Percentiles rank a stretch among this genome's conserved stretches.
These are phyloP conservation scores for Myriangium duriaei DNA, from an alignment of 2,329 filamentous ascomycete genomes.

Conservation along the genomic window DNA sequence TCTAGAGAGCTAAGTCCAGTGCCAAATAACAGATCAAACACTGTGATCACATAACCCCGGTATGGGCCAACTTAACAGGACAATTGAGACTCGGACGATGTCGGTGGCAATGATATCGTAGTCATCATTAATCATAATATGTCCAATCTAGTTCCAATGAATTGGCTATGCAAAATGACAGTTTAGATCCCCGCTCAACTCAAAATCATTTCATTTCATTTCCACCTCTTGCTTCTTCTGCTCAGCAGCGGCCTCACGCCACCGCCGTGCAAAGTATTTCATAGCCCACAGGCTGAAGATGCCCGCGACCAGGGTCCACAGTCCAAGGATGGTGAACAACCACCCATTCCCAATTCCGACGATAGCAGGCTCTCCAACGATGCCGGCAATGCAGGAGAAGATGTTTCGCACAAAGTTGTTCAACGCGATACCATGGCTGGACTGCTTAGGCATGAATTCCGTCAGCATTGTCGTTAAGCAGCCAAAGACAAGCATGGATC, in stretches of 20 bases:
- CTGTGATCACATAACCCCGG: no score
- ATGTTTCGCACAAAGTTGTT: slow-evolving; percentile 77
- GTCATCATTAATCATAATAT: no score
- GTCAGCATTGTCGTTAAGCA: slow-evolving; percentile 71
- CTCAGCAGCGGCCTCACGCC: slow-evolving; percentile 20
- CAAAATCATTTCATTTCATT: no score
- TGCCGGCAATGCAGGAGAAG: slow-evolving; percentile 56
- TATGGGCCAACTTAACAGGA: no score
- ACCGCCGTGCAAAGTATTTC: slow-evolving; percentile 22
- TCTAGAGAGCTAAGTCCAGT: no score
- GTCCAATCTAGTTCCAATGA: no score
- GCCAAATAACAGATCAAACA: no score
- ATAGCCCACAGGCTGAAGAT: slow-evolving; percentile 21
- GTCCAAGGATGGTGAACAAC: slow-evolving; percentile 50
- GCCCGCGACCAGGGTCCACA: slow-evolving; percentile 19
- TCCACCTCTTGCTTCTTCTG: no score
- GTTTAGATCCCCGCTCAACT: no score
- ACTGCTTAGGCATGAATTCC: slow-evolving; percentile 64
- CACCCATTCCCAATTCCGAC: slow-evolving; percentile 60
- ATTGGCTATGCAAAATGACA: no score
- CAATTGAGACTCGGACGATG: no score
- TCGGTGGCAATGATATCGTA: no score
- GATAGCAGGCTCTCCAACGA: slow-evolving; percentile 61
- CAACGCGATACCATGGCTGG: slow-evolving; percentile 61
- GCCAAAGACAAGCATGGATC: slow-evolving; percentile 67